A percentile compares a stretch with the other conserved stretches of the same genome.
phyloP scores from a whole-genome alignment of 116 monocot genomes.

The Dioscorea cayenensis region DNA sequence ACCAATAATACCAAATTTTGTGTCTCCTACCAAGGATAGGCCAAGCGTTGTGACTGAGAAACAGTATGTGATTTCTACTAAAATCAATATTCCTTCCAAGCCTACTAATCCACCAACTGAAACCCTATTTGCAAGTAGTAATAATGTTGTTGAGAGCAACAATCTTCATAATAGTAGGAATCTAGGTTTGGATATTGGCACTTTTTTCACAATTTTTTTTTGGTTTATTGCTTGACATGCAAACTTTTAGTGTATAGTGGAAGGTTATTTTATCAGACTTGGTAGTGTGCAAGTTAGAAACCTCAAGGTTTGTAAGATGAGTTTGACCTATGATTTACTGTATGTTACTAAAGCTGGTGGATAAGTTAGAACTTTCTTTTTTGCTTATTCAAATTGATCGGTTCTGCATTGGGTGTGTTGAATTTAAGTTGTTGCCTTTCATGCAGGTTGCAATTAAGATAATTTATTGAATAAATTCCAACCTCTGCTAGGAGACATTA shows the following conservation, averaged over 20 bases:
- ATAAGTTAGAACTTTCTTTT: background rate
- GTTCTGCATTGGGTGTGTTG: constrained; percentile 87
- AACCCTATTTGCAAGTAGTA: constrained; percentile 21
- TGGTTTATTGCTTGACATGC: background rate
- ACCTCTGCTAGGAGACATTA: constrained; percentile 53
- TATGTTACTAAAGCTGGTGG: background rate
- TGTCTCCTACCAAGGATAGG: constrained; percentile 22
- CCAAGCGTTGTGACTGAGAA: constrained; percentile 7
- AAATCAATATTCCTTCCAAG: constrained; percentile 14
- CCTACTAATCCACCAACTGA: constrained; percentile 28
- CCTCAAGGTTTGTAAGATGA: constrained; percentile 53
- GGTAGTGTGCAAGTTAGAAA: constrained; percentile 91
- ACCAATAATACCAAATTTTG: constrained; percentile 20
- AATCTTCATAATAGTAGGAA: constrained; percentile 61
- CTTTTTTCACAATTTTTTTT: background rate
- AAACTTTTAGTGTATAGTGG: constrained; percentile 27
- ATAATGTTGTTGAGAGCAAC: constrained; percentile 36
- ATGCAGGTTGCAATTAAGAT: constrained; percentile 85
- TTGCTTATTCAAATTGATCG: constrained; percentile 31
- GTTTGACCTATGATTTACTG: background rate
- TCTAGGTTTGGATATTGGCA: background rate
- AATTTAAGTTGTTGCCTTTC: constrained; percentile 54
- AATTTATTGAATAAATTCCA: background rate
- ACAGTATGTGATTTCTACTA: constrained; percentile 7
- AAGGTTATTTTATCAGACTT: constrained; percentile 66